Evolutionary conservation across 768 basidiomycete genomes (phyloP), one percentile per base, ranked within the genome.

Genomic region (Kwoniella sp.): DNA sequence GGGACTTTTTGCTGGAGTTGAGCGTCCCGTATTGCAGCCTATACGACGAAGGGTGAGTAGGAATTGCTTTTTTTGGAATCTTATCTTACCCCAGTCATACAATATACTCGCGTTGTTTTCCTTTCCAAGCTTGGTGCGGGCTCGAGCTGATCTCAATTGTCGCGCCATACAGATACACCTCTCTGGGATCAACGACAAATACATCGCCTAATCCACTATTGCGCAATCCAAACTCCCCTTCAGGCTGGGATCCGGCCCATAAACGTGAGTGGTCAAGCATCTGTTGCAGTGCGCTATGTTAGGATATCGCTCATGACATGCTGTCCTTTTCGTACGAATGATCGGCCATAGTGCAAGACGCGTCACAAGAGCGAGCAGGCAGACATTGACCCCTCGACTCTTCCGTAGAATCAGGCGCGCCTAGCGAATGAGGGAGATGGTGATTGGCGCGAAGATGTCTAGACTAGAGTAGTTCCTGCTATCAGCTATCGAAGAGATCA

Each of bases 111-210:
- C 56, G 19, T 22, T 25, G 9, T 36, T 33, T 49, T 5, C 21
- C 21, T 48, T 22, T 24, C 44, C 55, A 27, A 40, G 24, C 1
- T n/a, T n/a, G n/a, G n/a, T n/a, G n/a, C n/a, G n/a, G n/a, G n/a
- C n/a, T n/a, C n/a, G n/a, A n/a, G n/a, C n/a, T n/a, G n/a, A n/a
- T n/a, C n/a, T n/a, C n/a, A n/a, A n/a, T 33, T 33, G 33, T 33
- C 33, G n/a, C n/a, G n/a, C n/a, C n/a, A n/a, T n/a, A n/a, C 51
- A 95, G 93, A n/a, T 99, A 95, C 80, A 99, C 96, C 1, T 97
- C 95, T 4, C 86, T 99, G 21, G 95, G 96, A 19, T 96, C 94
- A 12, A 92, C 90, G 8, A 91, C 86, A 81, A 96, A 98, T 81
- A 98, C 96, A 0, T 89, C 88, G 77, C 92, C 88, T 0, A 98